Evolutionary conservation across 2,329 filamentous ascomycete genomes (phyloP).

Genomic region (Hypoxylon sp.): DNA sequence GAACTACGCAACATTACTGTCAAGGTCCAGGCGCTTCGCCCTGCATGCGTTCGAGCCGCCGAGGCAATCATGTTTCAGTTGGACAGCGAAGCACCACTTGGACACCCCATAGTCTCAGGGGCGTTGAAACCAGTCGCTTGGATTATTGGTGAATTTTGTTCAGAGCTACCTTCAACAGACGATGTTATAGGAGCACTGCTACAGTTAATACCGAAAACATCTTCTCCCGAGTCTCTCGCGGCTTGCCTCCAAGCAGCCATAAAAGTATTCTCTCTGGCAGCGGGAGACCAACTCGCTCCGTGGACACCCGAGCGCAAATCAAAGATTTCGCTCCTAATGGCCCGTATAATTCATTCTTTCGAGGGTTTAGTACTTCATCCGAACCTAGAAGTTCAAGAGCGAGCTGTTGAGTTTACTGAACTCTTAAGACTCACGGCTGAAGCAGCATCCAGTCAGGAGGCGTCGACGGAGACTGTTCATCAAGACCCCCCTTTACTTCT

Average conservation of each 20-base stretch:
- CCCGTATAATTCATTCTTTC: conserved; percentile 82
- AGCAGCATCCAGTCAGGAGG: conserved; percentile 75
- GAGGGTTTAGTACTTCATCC: conserved; percentile 85
- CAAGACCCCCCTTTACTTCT: conserved; percentile 84
- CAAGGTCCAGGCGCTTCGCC: conserved; percentile 85
- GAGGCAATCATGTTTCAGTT: conserved; percentile 77
- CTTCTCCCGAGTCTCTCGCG: conserved; percentile 75
- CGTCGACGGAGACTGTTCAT: conserved; percentile 63
- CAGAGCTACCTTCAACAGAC: conserved; percentile 76
- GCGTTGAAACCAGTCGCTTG: conserved; percentile 83
- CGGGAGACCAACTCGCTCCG: conserved; percentile 70
- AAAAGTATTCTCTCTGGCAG: conserved; percentile 83
- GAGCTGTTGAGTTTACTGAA: conserved; percentile 92
- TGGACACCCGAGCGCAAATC: conserved; percentile 83
- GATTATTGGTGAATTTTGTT: conserved; percentile 89
- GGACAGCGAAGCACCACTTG: conserved; percentile 62
- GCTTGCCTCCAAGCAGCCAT: conserved; percentile 85
- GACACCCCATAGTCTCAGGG: conserved; percentile 69
- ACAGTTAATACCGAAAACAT: conserved; percentile 69
- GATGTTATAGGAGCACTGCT: conserved; percentile 80
- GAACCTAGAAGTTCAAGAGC: conserved; percentile 92
- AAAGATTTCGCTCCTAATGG: conserved; percentile 80
- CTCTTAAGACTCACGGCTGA: conserved; percentile 88
- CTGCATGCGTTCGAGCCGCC: conserved; percentile 83
- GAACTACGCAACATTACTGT: conserved; percentile 93